Evolutionary conservation across 108 stramenopile genomes (phyloP).

Genomic region (Cyclostephanos invisitatus): DNA sequence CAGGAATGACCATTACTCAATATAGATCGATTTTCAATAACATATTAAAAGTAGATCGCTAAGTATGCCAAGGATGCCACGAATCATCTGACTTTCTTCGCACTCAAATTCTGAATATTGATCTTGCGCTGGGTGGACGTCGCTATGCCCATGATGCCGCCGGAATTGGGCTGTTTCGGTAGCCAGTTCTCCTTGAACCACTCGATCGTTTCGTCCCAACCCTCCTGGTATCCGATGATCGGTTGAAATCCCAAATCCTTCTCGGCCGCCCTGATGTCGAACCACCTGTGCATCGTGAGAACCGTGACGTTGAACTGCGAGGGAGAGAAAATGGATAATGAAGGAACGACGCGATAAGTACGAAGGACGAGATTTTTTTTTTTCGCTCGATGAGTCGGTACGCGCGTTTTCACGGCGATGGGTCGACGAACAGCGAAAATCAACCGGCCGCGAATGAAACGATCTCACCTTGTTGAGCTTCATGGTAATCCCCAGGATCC

Average conservation of each 20-base stretch:
- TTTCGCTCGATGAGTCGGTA: neutral
- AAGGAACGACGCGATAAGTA: neutral
- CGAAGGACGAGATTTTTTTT: neutral
- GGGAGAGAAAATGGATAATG: neutral
- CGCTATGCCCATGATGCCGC: slow-evolving; percentile 37
- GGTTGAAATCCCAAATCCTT: slow-evolving; percentile 92
- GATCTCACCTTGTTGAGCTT: slow-evolving; percentile 71
- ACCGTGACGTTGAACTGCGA: slow-evolving; percentile 86
- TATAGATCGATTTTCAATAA: no score
- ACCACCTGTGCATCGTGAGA: slow-evolving; percentile 94
- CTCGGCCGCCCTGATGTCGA: slow-evolving; percentile 85
- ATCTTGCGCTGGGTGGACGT: slow-evolving; percentile 47
- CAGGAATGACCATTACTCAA: no score
- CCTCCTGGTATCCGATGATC: slow-evolving; percentile 84
- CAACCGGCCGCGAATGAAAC: no score
- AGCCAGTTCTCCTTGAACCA: slow-evolving; percentile 96
- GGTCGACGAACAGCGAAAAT: no score
- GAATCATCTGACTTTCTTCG: slow-evolving; percentile 35
- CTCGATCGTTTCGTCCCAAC: slow-evolving; percentile 88
- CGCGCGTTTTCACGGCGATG: neutral
- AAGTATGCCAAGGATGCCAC: no score
- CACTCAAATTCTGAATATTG: slow-evolving; percentile 50
- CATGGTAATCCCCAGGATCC: slow-evolving; percentile 70
- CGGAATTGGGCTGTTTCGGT: slow-evolving; percentile 45
- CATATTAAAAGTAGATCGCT: no score